phyloP scores from a whole-genome alignment of 164 flowering plant species.

The Berberis thunbergii region DNA sequence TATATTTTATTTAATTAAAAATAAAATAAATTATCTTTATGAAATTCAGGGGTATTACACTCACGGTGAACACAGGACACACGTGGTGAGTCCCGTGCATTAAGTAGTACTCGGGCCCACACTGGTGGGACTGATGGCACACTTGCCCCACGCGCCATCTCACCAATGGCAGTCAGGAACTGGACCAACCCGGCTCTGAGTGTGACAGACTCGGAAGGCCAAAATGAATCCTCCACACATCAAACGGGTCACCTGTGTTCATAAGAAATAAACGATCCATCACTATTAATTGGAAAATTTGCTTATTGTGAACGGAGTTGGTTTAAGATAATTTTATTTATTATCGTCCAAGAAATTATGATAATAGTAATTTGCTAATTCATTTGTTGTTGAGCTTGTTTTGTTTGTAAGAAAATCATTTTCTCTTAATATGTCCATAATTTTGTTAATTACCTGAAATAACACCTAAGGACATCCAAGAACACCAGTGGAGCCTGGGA shows the following conservation, averaged over 20 bases:
- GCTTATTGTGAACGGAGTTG: no score
- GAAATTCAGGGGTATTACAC: no score
- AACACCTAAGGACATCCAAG: background rate
- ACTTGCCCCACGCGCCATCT: constrained; percentile 16
- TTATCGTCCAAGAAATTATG: no score
- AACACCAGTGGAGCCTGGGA: no score
- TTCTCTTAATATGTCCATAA: no score
- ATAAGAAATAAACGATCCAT: constrained; percentile 26
- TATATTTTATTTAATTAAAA: no score
- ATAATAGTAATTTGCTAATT: no score
- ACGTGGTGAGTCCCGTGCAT: constrained; percentile 19
- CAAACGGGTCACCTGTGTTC: constrained; percentile 15
- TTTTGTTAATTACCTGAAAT: constrained; percentile 12
- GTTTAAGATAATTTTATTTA: no score
- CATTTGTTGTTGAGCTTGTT: no score
- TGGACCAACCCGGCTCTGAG: constrained; percentile 19
- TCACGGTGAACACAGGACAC: constrained; percentile 3
- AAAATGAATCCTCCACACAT: background rate
- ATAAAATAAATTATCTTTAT: no score
- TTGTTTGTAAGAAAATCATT: no score
- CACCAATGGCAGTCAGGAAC: constrained; percentile 24
- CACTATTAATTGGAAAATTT: constrained; percentile 40
- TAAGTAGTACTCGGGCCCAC: background rate
- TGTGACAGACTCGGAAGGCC: constrained; percentile 25
- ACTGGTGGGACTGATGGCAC: background rate